These are phyloP conservation scores for Parasitella parasitica DNA, from an alignment of 371 early-diverging fungal species.

Conservation along the genomic window DNA sequence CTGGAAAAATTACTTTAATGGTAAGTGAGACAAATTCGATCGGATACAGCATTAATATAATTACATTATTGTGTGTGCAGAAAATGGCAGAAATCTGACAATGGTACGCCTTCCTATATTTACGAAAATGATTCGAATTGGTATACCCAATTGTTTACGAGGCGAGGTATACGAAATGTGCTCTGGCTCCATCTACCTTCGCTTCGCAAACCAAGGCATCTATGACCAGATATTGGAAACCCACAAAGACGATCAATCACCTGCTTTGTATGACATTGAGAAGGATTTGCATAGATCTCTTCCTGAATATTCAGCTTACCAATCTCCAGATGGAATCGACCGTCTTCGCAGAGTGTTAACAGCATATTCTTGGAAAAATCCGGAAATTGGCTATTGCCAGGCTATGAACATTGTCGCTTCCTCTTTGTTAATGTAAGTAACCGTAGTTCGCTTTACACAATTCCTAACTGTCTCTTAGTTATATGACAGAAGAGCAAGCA, in stretches of 20 bases:
- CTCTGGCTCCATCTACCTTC: conserved; percentile 85
- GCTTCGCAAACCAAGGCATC: conserved; percentile 81
- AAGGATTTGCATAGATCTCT: conserved; percentile 92
- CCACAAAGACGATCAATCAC: conserved; percentile 59
- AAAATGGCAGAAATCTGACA: conserved; percentile 90
- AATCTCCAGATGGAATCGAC: conserved; percentile 87
- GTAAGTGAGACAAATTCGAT: conserved; percentile 32
- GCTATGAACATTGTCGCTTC: conserved; percentile 98
- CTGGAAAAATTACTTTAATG: conserved; percentile 76
- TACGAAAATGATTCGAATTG: conserved; percentile 83
- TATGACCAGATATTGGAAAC: conserved; percentile 76
- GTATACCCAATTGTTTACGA: conserved; percentile 87
- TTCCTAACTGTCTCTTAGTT: too few species aligned
- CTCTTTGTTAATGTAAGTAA: conserved; percentile 78
- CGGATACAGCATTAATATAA: neutral
- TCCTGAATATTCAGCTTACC: conserved; percentile 96
- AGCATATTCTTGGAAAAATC: conserved; percentile 84
- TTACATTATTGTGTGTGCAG: conserved; percentile 25
- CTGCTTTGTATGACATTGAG: conserved; percentile 94
- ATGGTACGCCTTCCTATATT: conserved; percentile 78
- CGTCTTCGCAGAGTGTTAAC: conserved; percentile 86
- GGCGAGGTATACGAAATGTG: conserved; percentile 98
- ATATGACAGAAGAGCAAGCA: conserved; percentile 94
- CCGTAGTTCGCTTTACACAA: too few species aligned
- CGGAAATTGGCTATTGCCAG: conserved; percentile 97